Percentiles rank a stretch among this genome's conserved stretches.
Evolutionary conservation across 768 basidiomycete genomes (phyloP).

Genomic region (Kwoniella heveanensis): DNA sequence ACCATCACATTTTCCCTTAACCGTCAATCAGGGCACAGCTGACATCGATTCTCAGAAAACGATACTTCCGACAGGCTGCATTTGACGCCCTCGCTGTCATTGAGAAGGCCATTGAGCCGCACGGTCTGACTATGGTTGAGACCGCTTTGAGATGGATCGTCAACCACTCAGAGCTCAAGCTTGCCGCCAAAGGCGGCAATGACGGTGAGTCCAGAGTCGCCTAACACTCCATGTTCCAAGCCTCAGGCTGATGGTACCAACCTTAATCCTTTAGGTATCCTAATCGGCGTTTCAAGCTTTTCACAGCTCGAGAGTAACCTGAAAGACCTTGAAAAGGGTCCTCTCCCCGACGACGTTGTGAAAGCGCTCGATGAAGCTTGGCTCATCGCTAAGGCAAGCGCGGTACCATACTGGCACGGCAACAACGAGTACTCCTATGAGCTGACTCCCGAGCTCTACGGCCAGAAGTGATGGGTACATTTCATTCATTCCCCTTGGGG

Average conservation of each 20-base stretch:
- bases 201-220: conserved; percentile 17
- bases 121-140: conserved; percentile 56
- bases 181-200: conserved; percentile 47
- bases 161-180: conserved; percentile 61
- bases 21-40: too few relatives aligned
- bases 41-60: conserved; percentile 18
- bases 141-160: conserved; percentile 61
- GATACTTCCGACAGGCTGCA: conserved; percentile 50
- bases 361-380: conserved; percentile 63
- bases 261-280: conserved; percentile 45
- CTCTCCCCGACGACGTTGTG: conserved; percentile 64
- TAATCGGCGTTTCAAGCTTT: conserved; percentile 68
- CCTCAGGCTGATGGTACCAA: too few relatives aligned
- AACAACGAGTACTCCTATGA: conserved; percentile 43
- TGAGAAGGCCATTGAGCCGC: conserved; percentile 57
- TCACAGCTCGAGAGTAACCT: conserved; percentile 62
- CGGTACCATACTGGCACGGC: conserved; percentile 58
- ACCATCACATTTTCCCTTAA: too few relatives aligned
- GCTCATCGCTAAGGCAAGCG: conserved; percentile 58
- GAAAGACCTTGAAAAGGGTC: conserved; percentile 60
- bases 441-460: conserved; percentile 33
- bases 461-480: conserved; percentile 1
- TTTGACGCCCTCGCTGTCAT: conserved; percentile 62
- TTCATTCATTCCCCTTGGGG: too few relatives aligned
- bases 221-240: too few relatives aligned